A percentile compares a stretch with the other conserved stretches of the same genome.
phyloP scores from a whole-genome alignment of 805 yeast species.

The Candida quercuum region DNA sequence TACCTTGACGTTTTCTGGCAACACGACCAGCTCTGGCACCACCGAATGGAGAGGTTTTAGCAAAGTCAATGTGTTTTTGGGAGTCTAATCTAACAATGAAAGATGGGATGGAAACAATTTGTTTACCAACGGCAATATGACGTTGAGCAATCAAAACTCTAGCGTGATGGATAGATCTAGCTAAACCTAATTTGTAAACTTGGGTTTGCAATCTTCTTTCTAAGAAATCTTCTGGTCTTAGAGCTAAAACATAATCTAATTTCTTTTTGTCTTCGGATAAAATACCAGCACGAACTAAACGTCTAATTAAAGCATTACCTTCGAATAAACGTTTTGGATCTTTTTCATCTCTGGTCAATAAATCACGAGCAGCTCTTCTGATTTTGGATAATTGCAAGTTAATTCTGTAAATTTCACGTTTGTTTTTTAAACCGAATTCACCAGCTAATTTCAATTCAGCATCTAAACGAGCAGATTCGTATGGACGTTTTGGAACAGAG shows the following conservation, averaged over 20 bases:
- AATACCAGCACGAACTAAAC: slow-evolving; percentile 99
- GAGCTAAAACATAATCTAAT: slow-evolving; percentile 99
- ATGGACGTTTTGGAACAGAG: slow-evolving; percentile 99
- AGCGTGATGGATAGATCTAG: slow-evolving; percentile 99
- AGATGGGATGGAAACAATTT: slow-evolving; percentile 96
- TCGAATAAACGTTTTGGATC: slow-evolving; percentile 99
- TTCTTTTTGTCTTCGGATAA: slow-evolving; percentile 99
- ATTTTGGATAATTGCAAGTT: slow-evolving; percentile 98
- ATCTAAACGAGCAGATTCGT: slow-evolving; percentile 99
- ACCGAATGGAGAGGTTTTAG: slow-evolving; percentile 99
- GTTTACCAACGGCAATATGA: slow-evolving; percentile 99
- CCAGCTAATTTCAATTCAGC: slow-evolving; percentile 99
- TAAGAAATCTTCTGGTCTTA: slow-evolving; percentile 97
- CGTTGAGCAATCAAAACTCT: slow-evolving; percentile 98
- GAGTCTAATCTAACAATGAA: slow-evolving; percentile 99
- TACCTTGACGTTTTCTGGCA: slow-evolving; percentile 71
- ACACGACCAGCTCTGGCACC: slow-evolving; percentile 99
- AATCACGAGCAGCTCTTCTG: slow-evolving; percentile 99
- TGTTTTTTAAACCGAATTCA: slow-evolving; percentile 99
- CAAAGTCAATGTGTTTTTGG: slow-evolving; percentile 99
- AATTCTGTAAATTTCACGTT: slow-evolving; percentile 99
- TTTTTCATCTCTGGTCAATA: slow-evolving; percentile 99
- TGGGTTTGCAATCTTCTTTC: slow-evolving; percentile 99
- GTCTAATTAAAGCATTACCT: slow-evolving; percentile 99
- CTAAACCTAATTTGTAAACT: slow-evolving; percentile 99